Conservation (phyloP, 1,284 basidiomycete species). For the Phellopilus nigrolimitatus region DNA sequence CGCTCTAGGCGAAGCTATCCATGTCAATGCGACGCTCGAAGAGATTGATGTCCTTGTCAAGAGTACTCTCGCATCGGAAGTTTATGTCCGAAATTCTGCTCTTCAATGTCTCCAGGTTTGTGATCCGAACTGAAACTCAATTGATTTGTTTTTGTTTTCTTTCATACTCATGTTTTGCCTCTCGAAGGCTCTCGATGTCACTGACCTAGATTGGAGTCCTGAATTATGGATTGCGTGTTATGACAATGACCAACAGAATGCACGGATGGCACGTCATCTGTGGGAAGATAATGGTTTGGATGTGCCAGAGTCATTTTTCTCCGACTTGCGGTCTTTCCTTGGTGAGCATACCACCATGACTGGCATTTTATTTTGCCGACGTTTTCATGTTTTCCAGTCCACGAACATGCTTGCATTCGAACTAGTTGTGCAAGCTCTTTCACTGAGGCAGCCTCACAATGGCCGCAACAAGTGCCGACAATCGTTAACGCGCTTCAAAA, state of each 20-base stretch:
- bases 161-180: constrained; percentile 12
- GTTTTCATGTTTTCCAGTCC: constrained; percentile 42
- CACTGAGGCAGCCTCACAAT: constrained; percentile 72
- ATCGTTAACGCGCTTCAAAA: constrained; percentile 54
- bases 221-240: constrained; percentile 89
- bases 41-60: constrained; percentile 69
- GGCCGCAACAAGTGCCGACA: constrained; percentile 59
- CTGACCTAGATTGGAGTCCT: constrained; percentile 89
- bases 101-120: constrained; percentile 85
- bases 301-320: constrained; percentile 71
- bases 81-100: constrained; percentile 84
- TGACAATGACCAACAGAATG: constrained; percentile 91
- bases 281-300: constrained; percentile 99
- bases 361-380: constrained; percentile 5
- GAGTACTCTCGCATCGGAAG: constrained; percentile 84
- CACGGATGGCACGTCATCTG: constrained; percentile 72
- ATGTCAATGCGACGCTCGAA: constrained; percentile 52
- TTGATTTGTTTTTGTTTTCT: no score
- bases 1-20: constrained; percentile 81
- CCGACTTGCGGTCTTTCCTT: constrained; percentile 62
- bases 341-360: constrained; percentile 41
- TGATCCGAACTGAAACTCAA: no score
- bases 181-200: constrained; percentile 85
- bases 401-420: constrained; percentile 82
- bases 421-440: constrained; percentile 70